These are phyloP conservation scores for Coniochaeta prunicola DNA, from an alignment of 2,329 filamentous ascomycete genomes.

Conservation along the genomic window DNA sequence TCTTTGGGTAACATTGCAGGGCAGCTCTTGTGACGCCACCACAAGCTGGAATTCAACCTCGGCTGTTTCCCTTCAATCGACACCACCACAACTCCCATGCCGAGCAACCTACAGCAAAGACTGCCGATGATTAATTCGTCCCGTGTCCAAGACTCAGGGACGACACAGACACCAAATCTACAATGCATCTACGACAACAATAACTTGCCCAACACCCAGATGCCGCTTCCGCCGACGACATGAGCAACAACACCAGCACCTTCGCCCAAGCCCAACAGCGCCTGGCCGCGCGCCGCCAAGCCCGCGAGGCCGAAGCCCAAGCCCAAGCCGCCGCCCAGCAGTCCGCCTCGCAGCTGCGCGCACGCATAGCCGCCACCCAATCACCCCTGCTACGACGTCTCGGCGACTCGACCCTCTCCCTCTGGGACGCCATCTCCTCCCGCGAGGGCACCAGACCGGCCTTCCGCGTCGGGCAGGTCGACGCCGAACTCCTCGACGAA, in stretches of 20 bases:
- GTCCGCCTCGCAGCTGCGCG: constrained; percentile 25
- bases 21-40: neutral
- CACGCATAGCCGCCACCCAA: constrained; percentile 44
- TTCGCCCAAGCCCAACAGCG: constrained; percentile 88
- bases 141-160: neutral
- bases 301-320: constrained; percentile 62
- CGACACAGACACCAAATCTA: neutral
- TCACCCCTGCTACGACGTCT: constrained; percentile 49
- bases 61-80: neutral
- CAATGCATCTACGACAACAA: neutral
- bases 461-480: constrained; percentile 91
- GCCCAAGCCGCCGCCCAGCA: constrained; percentile 42
- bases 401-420: constrained; percentile 43
- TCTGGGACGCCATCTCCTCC: constrained; percentile 66
- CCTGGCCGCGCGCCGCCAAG: constrained; percentile 71
- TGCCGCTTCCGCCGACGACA: constrained; percentile 11
- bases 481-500: constrained; percentile 90
- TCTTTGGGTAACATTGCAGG: too few species aligned
- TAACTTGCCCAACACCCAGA: neutral
- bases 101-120: neutral
- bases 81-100: neutral
- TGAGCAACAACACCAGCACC: constrained; percentile 34
- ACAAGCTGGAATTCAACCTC: neutral
- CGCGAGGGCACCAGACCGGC: constrained; percentile 75
- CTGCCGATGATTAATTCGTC: neutral